Evolutionary conservation across 1,139 yeast genomes (phyloP), one percentile per base, ranked within the genome.

Genomic region (Citeromyces hawaiiensis): DNA sequence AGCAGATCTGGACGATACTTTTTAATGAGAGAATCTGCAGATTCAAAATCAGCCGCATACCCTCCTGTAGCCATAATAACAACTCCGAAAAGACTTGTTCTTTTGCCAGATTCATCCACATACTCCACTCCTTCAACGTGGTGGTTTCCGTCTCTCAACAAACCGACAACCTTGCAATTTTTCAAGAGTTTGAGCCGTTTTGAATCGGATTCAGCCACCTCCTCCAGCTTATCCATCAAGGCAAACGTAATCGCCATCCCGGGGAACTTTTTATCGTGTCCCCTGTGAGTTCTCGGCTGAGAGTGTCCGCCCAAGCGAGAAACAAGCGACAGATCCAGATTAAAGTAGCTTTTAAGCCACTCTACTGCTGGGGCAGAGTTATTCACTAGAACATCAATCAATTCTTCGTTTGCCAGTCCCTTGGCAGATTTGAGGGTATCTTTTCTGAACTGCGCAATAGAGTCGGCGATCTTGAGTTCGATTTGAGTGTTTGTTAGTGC

Each of bases 11-110:
- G 88, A 17, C 83, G 68, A 50, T 71, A 71, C 51, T 72, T 65
- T 42, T 66, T 57, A 43, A 73, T 60, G 41, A 73, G 60, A 15
- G 74, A 68, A 44, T 67, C 62, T 11, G 38, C 31, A 2, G 49
- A 45, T 36, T 39, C 40, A 56, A 75, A 70, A 55, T 76, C 70
- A 39, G 76, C 72, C 43, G 78, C 78, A 61, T 69, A 83, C 2
- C 94, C 94, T 39, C 94, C 94, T 2, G 94, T 81, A 30, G 88
- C 77, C 61, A 83, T 66, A 31, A 83, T 70, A 2, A 83, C 83
- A 0, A 80, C 78, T 1, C 79, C 80, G 7, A 47, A 41, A 6
- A 68, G 39, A 41, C 42, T 44, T 44, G 17, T 43, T 52, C 40
- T 60, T 63, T 35, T 52, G 47, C 46, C 53, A 15, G 48, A 49